Percentiles rank a stretch among this genome's conserved stretches.
phyloP scores from a whole-genome alignment of 176 grass and related monocot genomes.

The Cocos nucifera region DNA sequence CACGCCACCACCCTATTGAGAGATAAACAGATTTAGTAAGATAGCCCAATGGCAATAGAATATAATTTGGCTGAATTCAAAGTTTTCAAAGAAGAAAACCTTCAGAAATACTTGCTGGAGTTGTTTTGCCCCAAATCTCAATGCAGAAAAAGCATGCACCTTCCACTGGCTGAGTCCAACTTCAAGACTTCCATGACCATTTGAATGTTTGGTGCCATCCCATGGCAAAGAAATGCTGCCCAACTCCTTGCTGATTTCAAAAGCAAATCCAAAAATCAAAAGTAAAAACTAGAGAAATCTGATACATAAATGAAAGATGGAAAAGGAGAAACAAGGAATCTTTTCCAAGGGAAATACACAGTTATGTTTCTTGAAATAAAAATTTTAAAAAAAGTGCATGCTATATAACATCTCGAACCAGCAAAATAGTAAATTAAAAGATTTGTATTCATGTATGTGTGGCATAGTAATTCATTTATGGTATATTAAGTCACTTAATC shows the following conservation, averaged over 20 bases:
- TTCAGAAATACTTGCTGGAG: constrained; percentile 64
- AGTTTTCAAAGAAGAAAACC: constrained; percentile 32
- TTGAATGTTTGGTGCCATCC: constrained; percentile 41
- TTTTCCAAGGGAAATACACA: too few relatives aligned
- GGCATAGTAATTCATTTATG: too few relatives aligned
- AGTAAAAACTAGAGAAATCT: not conserved
- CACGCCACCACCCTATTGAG: constrained; percentile 65
- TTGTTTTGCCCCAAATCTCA: constrained; percentile 64
- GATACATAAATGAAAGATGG: too few relatives aligned
- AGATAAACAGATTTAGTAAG: constrained; percentile 20
- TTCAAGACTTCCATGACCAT: constrained; percentile 41
- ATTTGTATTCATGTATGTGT: too few relatives aligned
- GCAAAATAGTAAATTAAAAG: too few relatives aligned
- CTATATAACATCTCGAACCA: too few relatives aligned
- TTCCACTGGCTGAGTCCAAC: constrained; percentile 67
- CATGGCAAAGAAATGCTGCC: constrained; percentile 41
- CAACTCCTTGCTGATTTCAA: constrained; percentile 24
- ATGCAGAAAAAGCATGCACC: constrained; percentile 38
- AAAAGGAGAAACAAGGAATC: too few relatives aligned
- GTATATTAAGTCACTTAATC: too few relatives aligned
- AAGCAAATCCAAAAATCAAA: not conserved
- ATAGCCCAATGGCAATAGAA: not conserved
- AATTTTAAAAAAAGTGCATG: too few relatives aligned
- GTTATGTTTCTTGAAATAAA: too few relatives aligned
- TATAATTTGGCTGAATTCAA: not conserved